Evolutionary conservation across 192 early-diverging fungal genomes (phyloP).

Genomic region (Coemansia sp.): DNA sequence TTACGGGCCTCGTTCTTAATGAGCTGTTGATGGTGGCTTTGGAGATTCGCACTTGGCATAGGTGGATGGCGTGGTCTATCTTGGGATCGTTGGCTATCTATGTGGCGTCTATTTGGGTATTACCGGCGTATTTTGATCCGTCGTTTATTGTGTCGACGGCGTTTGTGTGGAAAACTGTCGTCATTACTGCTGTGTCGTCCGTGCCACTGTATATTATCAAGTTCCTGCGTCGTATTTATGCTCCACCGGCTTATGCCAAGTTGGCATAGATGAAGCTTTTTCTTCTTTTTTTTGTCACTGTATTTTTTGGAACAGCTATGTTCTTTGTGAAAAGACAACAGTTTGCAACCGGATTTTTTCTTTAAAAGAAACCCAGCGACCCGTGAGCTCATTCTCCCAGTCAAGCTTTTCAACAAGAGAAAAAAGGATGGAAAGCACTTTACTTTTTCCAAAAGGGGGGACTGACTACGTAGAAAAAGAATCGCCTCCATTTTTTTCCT

Average conservation of each 20-base stretch:
- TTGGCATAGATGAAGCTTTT: conserved; percentile 55
- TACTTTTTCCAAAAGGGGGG: too few relatives aligned
- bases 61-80: conserved; percentile 83
- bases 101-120: conserved; percentile 81
- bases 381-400: too few relatives aligned
- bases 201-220: conserved; percentile 88
- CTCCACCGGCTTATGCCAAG: conserved; percentile 90
- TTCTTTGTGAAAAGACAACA: too few relatives aligned
- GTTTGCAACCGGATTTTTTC: too few relatives aligned
- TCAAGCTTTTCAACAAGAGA: too few relatives aligned
- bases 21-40: conserved; percentile 95
- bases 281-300: neutral
- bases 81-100: conserved; percentile 80
- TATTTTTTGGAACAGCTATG: too few relatives aligned
- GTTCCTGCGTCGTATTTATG: conserved; percentile 69
- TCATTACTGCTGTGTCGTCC: conserved; percentile 84
- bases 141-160: conserved; percentile 78
- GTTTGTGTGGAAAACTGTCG: conserved; percentile 88
- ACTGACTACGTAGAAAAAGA: too few relatives aligned
- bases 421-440: too few relatives aligned
- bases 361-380: too few relatives aligned
- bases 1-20: conserved; percentile 91
- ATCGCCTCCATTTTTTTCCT: neutral
- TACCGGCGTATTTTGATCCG: conserved; percentile 90
- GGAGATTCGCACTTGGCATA: conserved; percentile 93